Base-by-base conservation (phyloP, 169 alveolate genomes). In the Cryptosporidium sp. region DNA sequence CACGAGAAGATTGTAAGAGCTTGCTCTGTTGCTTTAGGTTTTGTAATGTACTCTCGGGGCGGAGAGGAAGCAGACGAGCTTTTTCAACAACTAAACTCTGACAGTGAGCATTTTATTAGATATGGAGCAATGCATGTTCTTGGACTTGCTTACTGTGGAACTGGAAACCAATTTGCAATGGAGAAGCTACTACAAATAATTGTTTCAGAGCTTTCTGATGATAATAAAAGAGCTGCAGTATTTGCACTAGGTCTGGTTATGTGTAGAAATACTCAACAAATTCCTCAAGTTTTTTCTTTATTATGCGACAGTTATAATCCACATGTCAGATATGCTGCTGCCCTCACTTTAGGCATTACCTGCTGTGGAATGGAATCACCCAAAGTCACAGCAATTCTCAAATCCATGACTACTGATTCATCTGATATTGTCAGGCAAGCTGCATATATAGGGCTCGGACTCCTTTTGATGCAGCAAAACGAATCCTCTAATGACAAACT, bases 191-290 rank as follows among this genome's bases (percentile, higher is more conserved):
- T 99, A 33, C 98, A 97, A 89, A 93, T 96, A 69, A 96, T 99
- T 37, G 99, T 98, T 6, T 95, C 98, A 21, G 99, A 99, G 91
- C 99, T 98, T 58, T 95, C 97, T 70, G 99, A 98, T 93, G 99
- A 98, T 93, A 99, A 98, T n/a, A 95, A 99, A 75, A 94, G 99
- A 87, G 99, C 99, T 5, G 99, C 99, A 31, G 98, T 98, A 29
- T 97, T 98, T n/a, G 95, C 98, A 42, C 87, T 97, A 35, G 99
- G 99, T 26, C 96, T 97, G 93, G 96, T 92, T 91, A 92, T 85
- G 92, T 96, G 89, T 93, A 97, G 91, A 85, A 91, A 75, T 31
- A 94, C 95, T 31, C 86, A 75, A 12, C 95, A 95, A 84, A 95
- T 97, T 60, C 98, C 99, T 10, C 96, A 94, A 65, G 94, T 98